These are phyloP conservation scores for Neurospora pannonica DNA, from an alignment of 495 filamentous ascomycete species.

Conservation along the genomic window DNA sequence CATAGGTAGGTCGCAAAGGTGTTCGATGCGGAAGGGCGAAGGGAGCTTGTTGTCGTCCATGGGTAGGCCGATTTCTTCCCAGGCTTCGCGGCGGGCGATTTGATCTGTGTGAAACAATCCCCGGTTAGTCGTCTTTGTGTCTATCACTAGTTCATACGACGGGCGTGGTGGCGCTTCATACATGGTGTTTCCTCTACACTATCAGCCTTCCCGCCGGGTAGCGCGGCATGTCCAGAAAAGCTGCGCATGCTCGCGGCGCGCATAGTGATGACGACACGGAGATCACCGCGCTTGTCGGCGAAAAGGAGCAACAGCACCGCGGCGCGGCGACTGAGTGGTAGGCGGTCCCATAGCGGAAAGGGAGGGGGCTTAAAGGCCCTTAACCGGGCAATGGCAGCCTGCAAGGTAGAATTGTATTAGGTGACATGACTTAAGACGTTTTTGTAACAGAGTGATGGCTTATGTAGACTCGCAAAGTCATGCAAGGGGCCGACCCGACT, in stretches of 20 bases:
- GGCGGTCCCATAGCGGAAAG: conserved; percentile 43
- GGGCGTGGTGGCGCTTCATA: conserved; percentile 39
- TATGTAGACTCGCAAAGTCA: neutral
- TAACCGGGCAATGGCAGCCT: conserved; percentile 72
- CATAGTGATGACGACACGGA: conserved; percentile 80
- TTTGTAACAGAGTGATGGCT: conserved; percentile 4
- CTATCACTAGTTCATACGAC: conserved; percentile 11
- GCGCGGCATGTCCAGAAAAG: conserved; percentile 67
- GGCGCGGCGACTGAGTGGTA: conserved; percentile 64
- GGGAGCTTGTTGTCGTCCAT: conserved; percentile 53
- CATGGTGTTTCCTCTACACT: conserved; percentile 38
- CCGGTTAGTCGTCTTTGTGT: conserved; percentile 2
- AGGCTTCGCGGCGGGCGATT: conserved; percentile 80
- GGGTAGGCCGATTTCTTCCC: conserved; percentile 84
- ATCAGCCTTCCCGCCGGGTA: conserved; percentile 67
- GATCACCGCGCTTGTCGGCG: conserved; percentile 64
- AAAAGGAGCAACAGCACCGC: conserved; percentile 81
- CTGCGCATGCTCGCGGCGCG: conserved; percentile 62
- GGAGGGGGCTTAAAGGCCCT: conserved; percentile 56
- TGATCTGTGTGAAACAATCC: conserved; percentile 46
- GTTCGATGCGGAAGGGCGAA: conserved; percentile 65
- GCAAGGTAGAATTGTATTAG: neutral
- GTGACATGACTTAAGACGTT: neutral
- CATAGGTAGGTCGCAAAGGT: conserved; percentile 72
- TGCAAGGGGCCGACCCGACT: neutral